Evolutionary conservation across 2,329 filamentous ascomycete species (phyloP).

Genomic region (Arthrocladium fulminans): DNA sequence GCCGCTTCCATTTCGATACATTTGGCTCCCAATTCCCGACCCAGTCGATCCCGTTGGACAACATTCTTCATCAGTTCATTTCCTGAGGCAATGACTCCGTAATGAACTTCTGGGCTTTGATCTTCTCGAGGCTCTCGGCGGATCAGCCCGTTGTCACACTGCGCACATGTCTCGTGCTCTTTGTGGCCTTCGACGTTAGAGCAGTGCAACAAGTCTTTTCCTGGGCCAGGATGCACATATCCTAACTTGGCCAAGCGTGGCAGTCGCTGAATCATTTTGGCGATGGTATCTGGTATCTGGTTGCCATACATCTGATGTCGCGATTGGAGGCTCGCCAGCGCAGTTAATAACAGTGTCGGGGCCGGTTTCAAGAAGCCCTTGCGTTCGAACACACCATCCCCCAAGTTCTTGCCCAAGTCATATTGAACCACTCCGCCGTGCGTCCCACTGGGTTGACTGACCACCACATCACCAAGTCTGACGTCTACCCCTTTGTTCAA

Average conservation of each 20-base stretch:
- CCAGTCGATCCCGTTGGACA: conserved; percentile 13
- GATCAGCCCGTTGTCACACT: too few relatives aligned
- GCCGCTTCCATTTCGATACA: conserved; percentile 25
- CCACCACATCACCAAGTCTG: conserved; percentile 22
- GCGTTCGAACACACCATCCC: neutral
- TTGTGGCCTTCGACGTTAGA: too few relatives aligned
- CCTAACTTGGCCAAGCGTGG: too few relatives aligned
- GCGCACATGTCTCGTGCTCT: neutral
- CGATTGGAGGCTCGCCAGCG: neutral
- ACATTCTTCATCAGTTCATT: conserved; percentile 22
- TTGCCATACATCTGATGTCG: too few relatives aligned
- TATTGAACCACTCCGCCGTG: conserved; percentile 26
- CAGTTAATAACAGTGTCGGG: neutral
- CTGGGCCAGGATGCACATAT: too few relatives aligned
- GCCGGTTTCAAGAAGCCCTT: neutral
- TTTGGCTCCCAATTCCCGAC: conserved; percentile 8
- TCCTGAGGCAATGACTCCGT: conserved; percentile 24
- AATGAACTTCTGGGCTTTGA: conserved; percentile 17
- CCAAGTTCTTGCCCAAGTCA: conserved; percentile 23
- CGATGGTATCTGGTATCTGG: too few relatives aligned
- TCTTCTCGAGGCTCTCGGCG: neutral
- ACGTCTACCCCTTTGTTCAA: conserved; percentile 20
- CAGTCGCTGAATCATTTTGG: too few relatives aligned
- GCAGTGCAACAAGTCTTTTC: too few relatives aligned
- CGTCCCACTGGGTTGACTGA: conserved; percentile 18